Evolutionary conservation across 768 basidiomycete genomes (phyloP), one percentile per base, ranked within the genome.

Genomic region (Suillus occidentalis): DNA sequence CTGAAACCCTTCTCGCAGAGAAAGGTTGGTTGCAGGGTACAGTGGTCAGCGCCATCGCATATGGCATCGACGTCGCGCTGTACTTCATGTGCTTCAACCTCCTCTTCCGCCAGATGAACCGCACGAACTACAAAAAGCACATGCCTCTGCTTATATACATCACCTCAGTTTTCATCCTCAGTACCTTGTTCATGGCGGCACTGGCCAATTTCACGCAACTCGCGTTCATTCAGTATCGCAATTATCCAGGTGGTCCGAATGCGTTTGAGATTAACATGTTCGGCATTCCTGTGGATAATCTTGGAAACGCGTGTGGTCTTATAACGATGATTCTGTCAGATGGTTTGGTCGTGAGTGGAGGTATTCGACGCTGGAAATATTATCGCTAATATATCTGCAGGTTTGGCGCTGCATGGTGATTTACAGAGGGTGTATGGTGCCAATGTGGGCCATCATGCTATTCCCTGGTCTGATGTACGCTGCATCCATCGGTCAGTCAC

Each of bases 211-310:
- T 76, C 49, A 69, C 69, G 0, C 74, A 75, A 39, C 66, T 75
- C 61, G 66, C 69, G 0, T 78, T 77, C 60, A 71, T 79, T 50
- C 72, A 79, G 60, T 57, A 72, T 55, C 72, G 78, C 6, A 68
- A 77, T 55, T 78, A 70, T 40, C 72, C 73, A 0, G 75, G 76
- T 3, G 77, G 78, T 16, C 77, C 77, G 6, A 69, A 53, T 14
- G 69, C 66, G 10, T 79, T 64, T 40, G 70, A 69, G 22, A 61
- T 65, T 9, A n/a, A 60, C 3, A 64, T 65, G 61, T 78, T 68
- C 62, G 67, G 66, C 12, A 66, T 70, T 20, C 73, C 73, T 22
- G 34, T 72, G 5, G 66, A 67, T 25, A 16, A 64, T 16, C 9
- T 40, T 2, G 70, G 69, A 2, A 73, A 70, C 16, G 64, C 1